Percentiles rank a stretch among this genome's conserved stretches.
Evolutionary conservation across 106 monocot genomes (phyloP).

Genomic region (Cymbidium sinense): DNA sequence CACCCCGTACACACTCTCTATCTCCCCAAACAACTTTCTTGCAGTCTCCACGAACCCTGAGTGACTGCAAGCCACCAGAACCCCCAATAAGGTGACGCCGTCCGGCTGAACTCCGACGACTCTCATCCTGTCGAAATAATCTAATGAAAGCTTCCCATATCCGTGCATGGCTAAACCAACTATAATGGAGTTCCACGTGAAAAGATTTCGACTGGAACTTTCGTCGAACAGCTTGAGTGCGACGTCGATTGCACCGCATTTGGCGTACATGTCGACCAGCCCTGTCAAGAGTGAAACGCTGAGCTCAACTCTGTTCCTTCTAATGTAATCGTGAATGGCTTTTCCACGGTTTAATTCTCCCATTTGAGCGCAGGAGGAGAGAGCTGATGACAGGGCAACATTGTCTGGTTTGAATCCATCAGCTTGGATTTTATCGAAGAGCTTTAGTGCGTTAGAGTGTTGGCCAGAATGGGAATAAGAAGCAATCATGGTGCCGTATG

Average conservation of each 20-base stretch:
- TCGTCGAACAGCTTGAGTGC: conserved; percentile 36
- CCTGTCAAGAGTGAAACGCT: conserved; percentile 36
- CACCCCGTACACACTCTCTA: conserved; percentile 34
- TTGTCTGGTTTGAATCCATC: conserved; percentile 29
- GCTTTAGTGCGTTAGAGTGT: conserved; percentile 16
- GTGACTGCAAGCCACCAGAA: conserved; percentile 52
- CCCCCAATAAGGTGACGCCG: conserved; percentile 44
- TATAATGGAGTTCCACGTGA: conserved; percentile 64
- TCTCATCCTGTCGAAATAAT: conserved; percentile 38
- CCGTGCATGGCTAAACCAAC: conserved; percentile 52
- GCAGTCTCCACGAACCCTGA: conserved; percentile 30
- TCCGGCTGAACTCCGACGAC: conserved; percentile 34
- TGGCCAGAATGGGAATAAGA: conserved; percentile 18
- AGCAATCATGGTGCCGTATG: conserved; percentile 50
- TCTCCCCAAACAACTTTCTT: conserved; percentile 29
- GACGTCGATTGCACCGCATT: conserved; percentile 40
- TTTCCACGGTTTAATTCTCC: conserved; percentile 36
- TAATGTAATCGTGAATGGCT: conserved; percentile 35
- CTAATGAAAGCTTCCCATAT: conserved; percentile 35
- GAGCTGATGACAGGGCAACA: conserved; percentile 29
- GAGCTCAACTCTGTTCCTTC: neutral
- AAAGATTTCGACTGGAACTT: conserved; percentile 23
- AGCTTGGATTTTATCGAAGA: conserved; percentile 36
- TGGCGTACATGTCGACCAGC: conserved; percentile 56
- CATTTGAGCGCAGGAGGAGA: conserved; percentile 44